Conservation (phyloP, 352 stramenopile genomes). For the Pythium periplocum region DNA sequence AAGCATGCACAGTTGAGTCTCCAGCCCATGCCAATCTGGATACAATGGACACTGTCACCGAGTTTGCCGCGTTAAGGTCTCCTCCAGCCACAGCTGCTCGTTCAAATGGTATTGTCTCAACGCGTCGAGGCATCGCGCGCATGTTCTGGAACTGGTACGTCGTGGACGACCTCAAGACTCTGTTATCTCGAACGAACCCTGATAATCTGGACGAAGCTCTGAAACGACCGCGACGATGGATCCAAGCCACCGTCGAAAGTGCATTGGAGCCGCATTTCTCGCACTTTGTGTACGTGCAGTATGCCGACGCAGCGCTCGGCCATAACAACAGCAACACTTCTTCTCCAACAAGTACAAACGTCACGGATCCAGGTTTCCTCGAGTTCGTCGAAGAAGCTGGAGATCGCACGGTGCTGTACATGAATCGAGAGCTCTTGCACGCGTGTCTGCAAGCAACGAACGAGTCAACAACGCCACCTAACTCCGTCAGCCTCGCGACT, state of each 20-base stretch:
- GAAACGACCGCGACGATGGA: too few relatives aligned
- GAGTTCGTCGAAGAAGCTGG: neutral
- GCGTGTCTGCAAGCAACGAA: neutral
- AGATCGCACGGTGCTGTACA: neutral
- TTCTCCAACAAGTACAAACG: neutral
- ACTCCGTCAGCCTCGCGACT: neutral
- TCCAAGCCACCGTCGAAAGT: neutral
- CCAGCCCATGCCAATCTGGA: neutral
- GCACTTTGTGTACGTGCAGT: neutral
- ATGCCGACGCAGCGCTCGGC: neutral
- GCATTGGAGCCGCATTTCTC: neutral
- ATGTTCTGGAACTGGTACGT: conserved; percentile 64
- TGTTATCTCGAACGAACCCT: conserved; percentile 1
- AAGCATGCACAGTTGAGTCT: neutral
- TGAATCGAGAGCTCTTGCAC: too few relatives aligned
- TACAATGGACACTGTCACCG: conserved; percentile 6
- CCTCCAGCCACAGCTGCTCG: neutral
- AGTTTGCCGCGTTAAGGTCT: neutral
- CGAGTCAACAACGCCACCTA: neutral
- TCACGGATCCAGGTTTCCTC: neutral
- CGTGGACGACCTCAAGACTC: conserved; percentile 4
- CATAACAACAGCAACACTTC: neutral
- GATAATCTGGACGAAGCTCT: conserved; percentile 1
- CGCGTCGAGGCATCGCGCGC: conserved; percentile 8
- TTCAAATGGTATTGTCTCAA: neutral